Conservation (phyloP, 1,139 yeast species). For the Keqinozyma sinolaborantium region DNA sequence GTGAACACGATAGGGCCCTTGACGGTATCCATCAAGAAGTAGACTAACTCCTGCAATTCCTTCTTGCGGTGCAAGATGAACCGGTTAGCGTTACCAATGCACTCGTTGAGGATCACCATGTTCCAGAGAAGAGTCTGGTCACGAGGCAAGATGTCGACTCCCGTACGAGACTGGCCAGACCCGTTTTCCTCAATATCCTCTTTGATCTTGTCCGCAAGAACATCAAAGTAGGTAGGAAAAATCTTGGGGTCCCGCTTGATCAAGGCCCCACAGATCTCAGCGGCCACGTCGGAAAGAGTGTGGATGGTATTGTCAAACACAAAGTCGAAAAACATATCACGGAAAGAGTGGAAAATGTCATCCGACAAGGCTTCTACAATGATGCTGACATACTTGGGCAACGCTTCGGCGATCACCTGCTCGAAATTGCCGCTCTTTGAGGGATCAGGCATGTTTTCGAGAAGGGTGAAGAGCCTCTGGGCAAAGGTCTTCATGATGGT, state of each 20-base stretch:
- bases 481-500: constrained; percentile 57
- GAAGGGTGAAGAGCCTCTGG: constrained; percentile 57
- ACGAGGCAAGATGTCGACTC: constrained; percentile 65
- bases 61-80: constrained; percentile 41
- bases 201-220: constrained; percentile 50
- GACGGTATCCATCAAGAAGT: constrained; percentile 52
- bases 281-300: constrained; percentile 65
- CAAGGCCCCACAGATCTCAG: constrained; percentile 67
- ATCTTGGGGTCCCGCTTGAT: constrained; percentile 56
- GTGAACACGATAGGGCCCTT: constrained; percentile 62
- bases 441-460: constrained; percentile 77
- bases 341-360: constrained; percentile 50
- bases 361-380: constrained; percentile 70
- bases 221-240: constrained; percentile 42
- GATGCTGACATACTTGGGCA: constrained; percentile 66
- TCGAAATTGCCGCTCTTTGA: constrained; percentile 44
- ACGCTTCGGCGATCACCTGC: constrained; percentile 49
- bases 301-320: constrained; percentile 59
- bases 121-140: constrained; percentile 80
- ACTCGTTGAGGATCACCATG: constrained; percentile 66
- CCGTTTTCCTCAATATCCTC: constrained; percentile 78
- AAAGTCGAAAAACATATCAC: constrained; percentile 53
- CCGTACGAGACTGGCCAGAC: constrained; percentile 76
- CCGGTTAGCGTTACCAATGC: constrained; percentile 64
- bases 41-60: constrained; percentile 50